A percentile compares a stretch with the other conserved stretches of the same genome.
Conservation (phyloP, 805 yeast genomes). For the Grigorovia transvaalensis region DNA sequence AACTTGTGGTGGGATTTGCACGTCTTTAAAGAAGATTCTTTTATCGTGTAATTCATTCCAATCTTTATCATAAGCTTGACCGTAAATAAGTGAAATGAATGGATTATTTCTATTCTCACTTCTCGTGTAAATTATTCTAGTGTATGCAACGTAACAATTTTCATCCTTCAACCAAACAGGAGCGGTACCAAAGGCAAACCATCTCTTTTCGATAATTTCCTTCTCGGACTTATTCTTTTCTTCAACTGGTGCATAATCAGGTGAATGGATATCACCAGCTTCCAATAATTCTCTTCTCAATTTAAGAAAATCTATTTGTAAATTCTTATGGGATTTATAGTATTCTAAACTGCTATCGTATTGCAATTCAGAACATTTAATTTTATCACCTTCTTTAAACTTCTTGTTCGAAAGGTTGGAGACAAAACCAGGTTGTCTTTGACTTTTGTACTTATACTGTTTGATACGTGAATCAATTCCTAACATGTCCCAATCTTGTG, state of each 20-base stretch:
- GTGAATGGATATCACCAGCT: slow-evolving; percentile 1
- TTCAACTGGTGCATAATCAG: neutral
- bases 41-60: slow-evolving; percentile 37
- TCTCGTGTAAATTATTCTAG: slow-evolving; percentile 34
- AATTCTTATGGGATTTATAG: slow-evolving; percentile 1
- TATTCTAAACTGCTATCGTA: slow-evolving; percentile 7
- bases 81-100: slow-evolving; percentile 22
- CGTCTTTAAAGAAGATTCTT: slow-evolving; percentile 27
- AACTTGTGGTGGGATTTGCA: slow-evolving; percentile 15
- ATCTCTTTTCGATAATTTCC: slow-evolving; percentile 15
- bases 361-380: slow-evolving; percentile 8
- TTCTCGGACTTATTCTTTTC: slow-evolving; percentile 7
- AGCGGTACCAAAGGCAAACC: slow-evolving; percentile 42
- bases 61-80: slow-evolving; percentile 35
- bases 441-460: neutral
- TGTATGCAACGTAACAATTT: slow-evolving; percentile 39
- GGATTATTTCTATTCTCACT: slow-evolving; percentile 25
- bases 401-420: slow-evolving; percentile 5
- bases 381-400: neutral
- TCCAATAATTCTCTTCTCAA: slow-evolving; percentile 5
- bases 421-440: slow-evolving; percentile 3
- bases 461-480: too few relatives aligned
- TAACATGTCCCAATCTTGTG: too few relatives aligned
- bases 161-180: slow-evolving; percentile 43
- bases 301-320: slow-evolving; percentile 6